Evolutionary conservation across 1,284 basidiomycete species (phyloP).

Genomic region (Tremellales sp.): DNA sequence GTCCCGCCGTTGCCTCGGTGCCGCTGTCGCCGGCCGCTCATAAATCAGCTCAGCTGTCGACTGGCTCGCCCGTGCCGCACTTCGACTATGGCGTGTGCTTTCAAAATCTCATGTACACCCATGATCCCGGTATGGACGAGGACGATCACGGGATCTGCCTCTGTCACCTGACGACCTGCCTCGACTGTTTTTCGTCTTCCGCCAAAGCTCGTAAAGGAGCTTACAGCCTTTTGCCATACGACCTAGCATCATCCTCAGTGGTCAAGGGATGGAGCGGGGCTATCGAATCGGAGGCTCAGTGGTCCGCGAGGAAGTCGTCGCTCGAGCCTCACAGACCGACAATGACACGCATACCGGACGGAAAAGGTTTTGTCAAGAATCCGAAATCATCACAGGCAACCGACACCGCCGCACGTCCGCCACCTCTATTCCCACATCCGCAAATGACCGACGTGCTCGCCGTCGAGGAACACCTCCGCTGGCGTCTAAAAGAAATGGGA

Average conservation of each 20-base stretch:
- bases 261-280: constrained; percentile 32
- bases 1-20: constrained; percentile 4
- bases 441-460: constrained; percentile 49
- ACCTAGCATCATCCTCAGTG: constrained; percentile 18
- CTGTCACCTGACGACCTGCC: constrained; percentile 40
- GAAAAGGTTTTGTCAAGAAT: constrained; percentile 38
- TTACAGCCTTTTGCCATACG: constrained; percentile 31
- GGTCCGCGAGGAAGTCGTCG: constrained; percentile 15
- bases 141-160: constrained; percentile 41
- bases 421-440: constrained; percentile 42
- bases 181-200: constrained; percentile 30
- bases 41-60: constrained; percentile 4
- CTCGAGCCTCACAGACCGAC: constrained; percentile 3
- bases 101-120: constrained; percentile 23
- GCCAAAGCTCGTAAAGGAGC: constrained; percentile 31
- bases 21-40: constrained; percentile 17
- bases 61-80: constrained; percentile 6
- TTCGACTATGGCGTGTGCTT: constrained; percentile 37
- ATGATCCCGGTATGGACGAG: constrained; percentile 28
- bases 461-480: constrained; percentile 48
- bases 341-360: constrained; percentile 19
- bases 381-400: constrained; percentile 12
- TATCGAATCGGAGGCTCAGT: constrained; percentile 33
- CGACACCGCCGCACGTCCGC: constrained; percentile 2
- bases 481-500: constrained; percentile 48